Percentiles rank a stretch among this genome's conserved stretches.
These are phyloP conservation scores for Myriosclerotinia scirpicola DNA, from an alignment of 2,329 filamentous ascomycete genomes.

Conservation along the genomic window DNA sequence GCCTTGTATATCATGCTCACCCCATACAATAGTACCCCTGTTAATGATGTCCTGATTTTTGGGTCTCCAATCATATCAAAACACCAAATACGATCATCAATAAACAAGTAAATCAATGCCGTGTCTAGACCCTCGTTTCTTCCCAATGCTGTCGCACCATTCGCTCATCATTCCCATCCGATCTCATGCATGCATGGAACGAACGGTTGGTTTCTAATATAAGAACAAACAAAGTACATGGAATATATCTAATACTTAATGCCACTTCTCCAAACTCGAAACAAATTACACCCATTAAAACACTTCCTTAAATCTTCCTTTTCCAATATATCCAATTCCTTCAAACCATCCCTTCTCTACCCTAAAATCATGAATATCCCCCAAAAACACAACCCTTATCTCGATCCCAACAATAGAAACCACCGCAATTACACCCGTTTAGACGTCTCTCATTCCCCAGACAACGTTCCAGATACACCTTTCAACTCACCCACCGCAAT, in stretches of 20 bases:
- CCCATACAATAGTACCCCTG: conserved; percentile 1
- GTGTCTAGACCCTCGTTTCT: conserved; percentile 1
- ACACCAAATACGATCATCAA: conserved; percentile 10
- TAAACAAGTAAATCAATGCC: conserved; percentile 3
- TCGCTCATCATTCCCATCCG: background rate
- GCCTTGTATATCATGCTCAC: conserved; percentile 17
- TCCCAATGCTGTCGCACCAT: conserved; percentile 9
- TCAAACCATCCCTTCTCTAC: background rate
- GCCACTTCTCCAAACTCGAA: background rate
- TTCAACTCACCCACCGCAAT: conserved; percentile 19
- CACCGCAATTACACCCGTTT: conserved; percentile 14
- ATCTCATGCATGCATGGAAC: background rate
- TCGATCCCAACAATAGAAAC: conserved; percentile 18
- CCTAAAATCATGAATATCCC: conserved; percentile 12
- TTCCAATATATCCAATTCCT: background rate
- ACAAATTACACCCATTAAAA: background rate
- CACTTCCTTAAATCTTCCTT: background rate
- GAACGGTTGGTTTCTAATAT: background rate
- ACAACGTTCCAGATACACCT: conserved; percentile 21
- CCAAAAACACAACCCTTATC: conserved; percentile 18
- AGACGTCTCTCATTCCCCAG: conserved; percentile 11
- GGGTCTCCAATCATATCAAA: conserved; percentile 5
- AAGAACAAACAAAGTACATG: background rate
- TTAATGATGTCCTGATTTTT: conserved; percentile 7
- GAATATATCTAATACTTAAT: conserved; percentile 10